Base-by-base conservation (phyloP, 306 rosid genomes). In the Bauhinia variegata region DNA sequence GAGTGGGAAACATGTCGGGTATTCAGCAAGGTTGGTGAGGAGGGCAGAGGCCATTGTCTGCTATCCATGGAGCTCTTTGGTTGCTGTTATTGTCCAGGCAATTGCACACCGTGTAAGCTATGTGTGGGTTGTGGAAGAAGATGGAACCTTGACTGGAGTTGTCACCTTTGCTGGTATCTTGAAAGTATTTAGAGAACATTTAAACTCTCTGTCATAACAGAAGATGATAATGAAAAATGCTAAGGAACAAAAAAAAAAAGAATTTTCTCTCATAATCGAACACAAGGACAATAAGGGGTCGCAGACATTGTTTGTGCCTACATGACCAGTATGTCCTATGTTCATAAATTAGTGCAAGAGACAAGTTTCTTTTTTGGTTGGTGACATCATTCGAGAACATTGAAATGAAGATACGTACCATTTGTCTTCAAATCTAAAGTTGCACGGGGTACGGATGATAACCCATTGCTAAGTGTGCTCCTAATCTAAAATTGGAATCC, bases 1-100 rank as follows among this genome's bases (percentile, higher is more conserved):
- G 89, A 78, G 74, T 33, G 79, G 88, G 52, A 85, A 76, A 60
- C 14, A 58, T 3, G 86, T 83, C 8, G 81, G 89, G 37, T 73
- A 74, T 60, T 87, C 91, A 0, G 84, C 91, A 0, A 83, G 87
- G 79, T 56, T 70, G 16, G 78, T 60, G 69, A 83, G 95, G 70
- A 79, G 89, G 17, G 78, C 89, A 6, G 99, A 88, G 60, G 92
- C 85, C 4, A 83, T 80, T 7, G 92, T 90, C 31, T 90, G 96
- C 67, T 80, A 85, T 50, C 90, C 97, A 1, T 68, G 82, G 83
- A 90, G 95, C 80, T 86, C 99, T 4, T 23, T 93, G 80, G 89
- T 86, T 72, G 97, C 99, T 0, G 99, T 90, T 59, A 85, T 90
- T 90, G 72, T 93, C 71, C 97, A 88, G 79, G 97, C 95, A 3